phyloP scores from a whole-genome alignment of 345 rosid genomes.

The Arabidopsis arenosa region DNA sequence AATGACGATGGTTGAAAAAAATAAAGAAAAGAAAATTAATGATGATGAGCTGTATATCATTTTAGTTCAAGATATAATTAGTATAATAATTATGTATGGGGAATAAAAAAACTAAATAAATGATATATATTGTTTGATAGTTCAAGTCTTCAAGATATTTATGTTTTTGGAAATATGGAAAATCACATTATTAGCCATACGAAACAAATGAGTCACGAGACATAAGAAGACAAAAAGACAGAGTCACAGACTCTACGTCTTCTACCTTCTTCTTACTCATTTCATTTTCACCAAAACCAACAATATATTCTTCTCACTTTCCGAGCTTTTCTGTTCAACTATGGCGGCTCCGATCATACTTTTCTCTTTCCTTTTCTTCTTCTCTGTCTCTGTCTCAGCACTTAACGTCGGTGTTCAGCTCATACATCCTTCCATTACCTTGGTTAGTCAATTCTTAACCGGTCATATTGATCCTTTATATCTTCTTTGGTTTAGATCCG shows the following conservation, averaged over 20 bases:
- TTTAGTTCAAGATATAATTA: no score
- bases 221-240: constrained; percentile 28
- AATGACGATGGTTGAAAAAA: no score
- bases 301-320: constrained; percentile 44
- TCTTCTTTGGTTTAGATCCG: neutral
- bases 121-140: neutral
- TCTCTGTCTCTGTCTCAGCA: constrained; percentile 47
- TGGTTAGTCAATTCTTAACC: constrained; percentile 48
- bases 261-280: constrained; percentile 37
- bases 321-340: constrained; percentile 39
- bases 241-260: constrained; percentile 40
- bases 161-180: neutral
- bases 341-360: constrained; percentile 43
- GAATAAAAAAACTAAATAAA: no score
- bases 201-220: constrained; percentile 47
- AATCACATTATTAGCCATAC: neutral
- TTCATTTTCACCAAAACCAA: constrained; percentile 43
- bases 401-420: constrained; percentile 79
- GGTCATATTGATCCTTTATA: neutral
- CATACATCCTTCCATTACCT: constrained; percentile 50
- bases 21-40: no score
- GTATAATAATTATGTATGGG: no score
- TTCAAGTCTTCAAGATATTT: neutral
- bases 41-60: neutral
- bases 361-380: constrained; percentile 34